Percentiles rank a stretch among this genome's conserved stretches.
These are phyloP conservation scores for Torulaspora quercuum DNA, from an alignment of 805 yeast species.

Conservation along the genomic window DNA sequence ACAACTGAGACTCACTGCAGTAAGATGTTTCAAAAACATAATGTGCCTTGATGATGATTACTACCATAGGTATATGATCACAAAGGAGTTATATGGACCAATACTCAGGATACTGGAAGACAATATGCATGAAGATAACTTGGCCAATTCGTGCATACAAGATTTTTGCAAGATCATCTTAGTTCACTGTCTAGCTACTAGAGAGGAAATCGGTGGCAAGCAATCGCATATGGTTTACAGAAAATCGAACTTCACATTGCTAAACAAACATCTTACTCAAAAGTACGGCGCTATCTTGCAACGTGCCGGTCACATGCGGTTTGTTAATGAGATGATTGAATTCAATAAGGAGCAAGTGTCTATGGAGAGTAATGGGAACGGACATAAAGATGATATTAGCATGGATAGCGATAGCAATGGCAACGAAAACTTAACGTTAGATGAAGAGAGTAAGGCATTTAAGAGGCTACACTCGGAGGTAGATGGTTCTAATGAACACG, in stretches of 20 bases:
- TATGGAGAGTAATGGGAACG: constrained; percentile 6
- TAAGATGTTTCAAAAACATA: constrained; percentile 64
- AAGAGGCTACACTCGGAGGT: constrained; percentile 13
- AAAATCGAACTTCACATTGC: constrained; percentile 26
- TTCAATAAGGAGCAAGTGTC: constrained; percentile 18
- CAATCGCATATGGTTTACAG: constrained; percentile 21
- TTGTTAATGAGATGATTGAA: constrained; percentile 35
- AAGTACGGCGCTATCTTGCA: constrained; percentile 32
- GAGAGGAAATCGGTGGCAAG: constrained; percentile 14
- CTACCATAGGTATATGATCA: constrained; percentile 55
- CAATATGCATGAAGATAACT: constrained; percentile 51
- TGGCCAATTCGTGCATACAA: constrained; percentile 71
- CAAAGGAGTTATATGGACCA: constrained; percentile 48
- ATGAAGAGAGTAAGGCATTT: constrained; percentile 10
- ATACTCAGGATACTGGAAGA: constrained; percentile 49
- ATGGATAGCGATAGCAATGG: constrained; percentile 8
- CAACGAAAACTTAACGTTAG: constrained; percentile 4
- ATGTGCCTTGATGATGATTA: constrained; percentile 59
- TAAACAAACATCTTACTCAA: constrained; percentile 34
- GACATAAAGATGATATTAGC: constrained; percentile 4
- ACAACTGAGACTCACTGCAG: constrained; percentile 61
- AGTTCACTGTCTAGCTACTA: constrained; percentile 18
- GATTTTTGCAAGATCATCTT: constrained; percentile 56
- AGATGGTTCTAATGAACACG: constrained; percentile 23
- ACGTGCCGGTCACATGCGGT: constrained; percentile 31